Conservation (phyloP, 2,329 filamentous ascomycete genomes). For the Colletotrichum abscissum region DNA sequence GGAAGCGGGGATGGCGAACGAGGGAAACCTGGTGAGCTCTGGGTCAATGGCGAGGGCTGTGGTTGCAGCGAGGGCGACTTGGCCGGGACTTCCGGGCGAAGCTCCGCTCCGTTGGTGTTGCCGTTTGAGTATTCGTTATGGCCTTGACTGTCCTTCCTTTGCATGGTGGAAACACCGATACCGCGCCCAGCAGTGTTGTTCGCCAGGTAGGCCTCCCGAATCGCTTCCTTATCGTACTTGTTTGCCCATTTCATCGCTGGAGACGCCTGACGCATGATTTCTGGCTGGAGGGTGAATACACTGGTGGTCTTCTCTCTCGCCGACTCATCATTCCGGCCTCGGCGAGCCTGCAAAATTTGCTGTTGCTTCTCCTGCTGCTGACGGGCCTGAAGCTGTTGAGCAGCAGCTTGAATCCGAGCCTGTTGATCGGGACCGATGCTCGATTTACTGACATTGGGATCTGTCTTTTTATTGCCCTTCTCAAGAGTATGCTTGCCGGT, state of each 20-base stretch:
- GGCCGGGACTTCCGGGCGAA: slow-evolving; percentile 53
- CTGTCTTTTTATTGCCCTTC: slow-evolving; percentile 54
- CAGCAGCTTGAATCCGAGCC: slow-evolving; percentile 91
- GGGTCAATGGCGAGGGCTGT: slow-evolving; percentile 41
- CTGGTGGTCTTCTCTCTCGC: slow-evolving; percentile 85
- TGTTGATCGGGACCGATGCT: slow-evolving; percentile 93
- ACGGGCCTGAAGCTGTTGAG: slow-evolving; percentile 81
- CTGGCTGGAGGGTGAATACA: slow-evolving; percentile 86
- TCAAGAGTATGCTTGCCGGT: slow-evolving; percentile 70
- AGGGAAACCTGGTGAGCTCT: slow-evolving; percentile 33
- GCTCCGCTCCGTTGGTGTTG: slow-evolving; percentile 45
- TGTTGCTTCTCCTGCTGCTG: slow-evolving; percentile 67
- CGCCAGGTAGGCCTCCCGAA: slow-evolving; percentile 86
- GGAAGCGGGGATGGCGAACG: slow-evolving; percentile 19
- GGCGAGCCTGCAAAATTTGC: slow-evolving; percentile 50
- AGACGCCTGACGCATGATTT: slow-evolving; percentile 86
- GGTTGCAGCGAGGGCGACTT: slow-evolving; percentile 49
- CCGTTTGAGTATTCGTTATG: slow-evolving; percentile 44
- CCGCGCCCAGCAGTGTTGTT: slow-evolving; percentile 80
- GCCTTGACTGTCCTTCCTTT: slow-evolving; percentile 50
- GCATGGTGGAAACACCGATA: slow-evolving; percentile 57
- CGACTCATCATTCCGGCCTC: slow-evolving; percentile 67
- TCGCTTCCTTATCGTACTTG: slow-evolving; percentile 90
- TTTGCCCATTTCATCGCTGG: slow-evolving; percentile 97
- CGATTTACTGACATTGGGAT: slow-evolving; percentile 73